Conservation (phyloP, 2,329 filamentous ascomycete species). For the Sclerotinia borealis region DNA sequence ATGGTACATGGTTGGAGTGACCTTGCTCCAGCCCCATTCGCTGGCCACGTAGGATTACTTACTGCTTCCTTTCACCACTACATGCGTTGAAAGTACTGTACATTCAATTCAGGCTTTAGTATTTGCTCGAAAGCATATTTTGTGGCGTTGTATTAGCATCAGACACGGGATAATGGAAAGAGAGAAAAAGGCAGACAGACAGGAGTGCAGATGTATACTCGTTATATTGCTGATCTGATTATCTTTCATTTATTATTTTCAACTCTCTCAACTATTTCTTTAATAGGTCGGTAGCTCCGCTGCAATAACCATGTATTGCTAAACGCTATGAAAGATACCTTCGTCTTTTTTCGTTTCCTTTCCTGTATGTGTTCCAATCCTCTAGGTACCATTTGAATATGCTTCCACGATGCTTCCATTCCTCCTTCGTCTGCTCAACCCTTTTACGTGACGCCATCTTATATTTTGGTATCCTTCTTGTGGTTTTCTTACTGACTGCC, state of each 20-base stretch:
- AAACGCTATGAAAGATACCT: background rate
- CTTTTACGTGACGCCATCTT: background rate
- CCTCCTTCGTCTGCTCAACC: background rate
- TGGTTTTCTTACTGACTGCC: background rate
- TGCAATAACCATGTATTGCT: background rate
- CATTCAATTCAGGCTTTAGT: background rate
- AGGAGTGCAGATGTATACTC: background rate
- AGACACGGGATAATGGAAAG: background rate
- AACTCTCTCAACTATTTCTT: background rate
- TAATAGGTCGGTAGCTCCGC: background rate
- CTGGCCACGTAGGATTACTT: background rate
- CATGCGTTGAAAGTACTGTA: background rate
- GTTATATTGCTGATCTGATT: background rate
- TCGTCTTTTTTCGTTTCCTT: background rate
- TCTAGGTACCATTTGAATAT: background rate
- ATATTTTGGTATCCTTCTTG: background rate
- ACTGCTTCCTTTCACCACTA: background rate
- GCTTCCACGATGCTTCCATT: background rate
- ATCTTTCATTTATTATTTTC: background rate
- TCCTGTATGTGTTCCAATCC: background rate
- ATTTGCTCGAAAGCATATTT: background rate
- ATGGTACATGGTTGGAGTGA: background rate
- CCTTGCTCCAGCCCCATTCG: conserved; percentile 5
- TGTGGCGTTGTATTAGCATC: background rate
- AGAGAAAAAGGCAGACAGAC: too few species aligned